Base-by-base conservation (phyloP, 306 rosid genomes). In the Carpinus viminea region DNA sequence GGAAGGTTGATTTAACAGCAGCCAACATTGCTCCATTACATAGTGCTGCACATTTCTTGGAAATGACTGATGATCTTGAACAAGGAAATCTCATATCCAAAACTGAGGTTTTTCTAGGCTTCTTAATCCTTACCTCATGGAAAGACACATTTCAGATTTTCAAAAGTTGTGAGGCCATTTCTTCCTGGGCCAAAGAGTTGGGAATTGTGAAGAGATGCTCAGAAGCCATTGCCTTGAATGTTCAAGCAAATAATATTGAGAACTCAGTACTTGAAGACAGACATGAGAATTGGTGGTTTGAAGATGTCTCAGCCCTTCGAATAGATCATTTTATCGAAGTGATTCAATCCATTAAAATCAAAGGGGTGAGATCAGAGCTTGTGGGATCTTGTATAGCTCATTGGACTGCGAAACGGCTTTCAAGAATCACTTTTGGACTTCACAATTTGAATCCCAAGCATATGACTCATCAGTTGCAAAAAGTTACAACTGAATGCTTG, bases 321-420 rank as follows among this genome's bases (percentile, higher is more conserved):
- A 84, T 94, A 3, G 97, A 94, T 87, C 97, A 90, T 84, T 91
- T 94, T 65, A 74, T 89, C 4, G 89, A 91, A 53, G 95, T 88
- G 85, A 83, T 92, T 64, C 92, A 88, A 74, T 82, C 85, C 1
- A 69, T 89, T 8, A 89, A 83, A 86, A 68, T 31, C 24, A 74
- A 79, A 46, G 94, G 96, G 75, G 83, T 86, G 79, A 87, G 78
- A 79, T 74, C 90, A 0, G 84, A 81, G 8, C 34, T 89, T 43
- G 61, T 92, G 13, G 95, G 97, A 71, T 89, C 97, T 68, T 91
- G 95, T 69, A 83, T 90, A 52, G 91, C 86, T 38, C 80, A 76
- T 57, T 94, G 95, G 96, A 74, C 91, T 1, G 79, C 79, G 16
- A 88, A 83, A 68, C 91, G 94, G 94, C 82, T 89, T 48, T 83